Base-by-base conservation (phyloP, 768 basidiomycete species). In the Artomyces pyxidatus region DNA sequence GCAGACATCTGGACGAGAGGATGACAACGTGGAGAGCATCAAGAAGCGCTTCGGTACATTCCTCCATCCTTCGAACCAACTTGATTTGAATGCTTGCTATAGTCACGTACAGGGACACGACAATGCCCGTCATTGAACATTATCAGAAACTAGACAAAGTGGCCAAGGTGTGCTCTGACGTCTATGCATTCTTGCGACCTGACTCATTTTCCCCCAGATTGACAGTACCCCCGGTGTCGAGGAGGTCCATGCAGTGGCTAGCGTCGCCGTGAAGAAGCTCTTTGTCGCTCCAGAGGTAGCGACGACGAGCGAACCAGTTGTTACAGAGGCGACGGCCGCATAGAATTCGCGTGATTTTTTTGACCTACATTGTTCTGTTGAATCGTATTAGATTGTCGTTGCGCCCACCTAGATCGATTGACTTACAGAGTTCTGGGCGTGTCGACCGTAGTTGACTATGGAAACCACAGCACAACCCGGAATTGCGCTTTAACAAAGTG, bases 21-120 rank as follows among this genome's bases (percentile, higher is more conserved):
- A 99, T 59, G 96, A 99, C 64, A 99, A 99, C 62, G 72, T 71
- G 11, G 91, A 95, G 65, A 91, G 83, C 63, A 95, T 99, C 68
- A 85, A 78, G 70, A 99, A 98, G 68, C 87, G 96, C n/a, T 97
- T 98, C 72, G 71, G 93, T 88, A 62, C 17, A 84, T 74, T 11
- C 9, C 21, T 5, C 2, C 17, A 29, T 28, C 6, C 12, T 35
- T 27, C 35, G 14, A 5, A 10, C 2, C 17, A 25, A 11, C 3
- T 11, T 37, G 14, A 27, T 37, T 1, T 37, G 28, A 19, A 10
- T 8, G 14, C 11, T 38, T 17, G 35, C 7, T 47, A 11, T 48
- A 87, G 93, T 71, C 27, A 94, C 92, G 1, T 95, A 97, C 68
- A 74, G 85, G 51, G 78, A 82, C 42, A 83, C 88, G 47, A 88